Evolutionary conservation across 2,329 filamentous ascomycete species (phyloP).

Genomic region (Pestalotiopsis sp.): DNA sequence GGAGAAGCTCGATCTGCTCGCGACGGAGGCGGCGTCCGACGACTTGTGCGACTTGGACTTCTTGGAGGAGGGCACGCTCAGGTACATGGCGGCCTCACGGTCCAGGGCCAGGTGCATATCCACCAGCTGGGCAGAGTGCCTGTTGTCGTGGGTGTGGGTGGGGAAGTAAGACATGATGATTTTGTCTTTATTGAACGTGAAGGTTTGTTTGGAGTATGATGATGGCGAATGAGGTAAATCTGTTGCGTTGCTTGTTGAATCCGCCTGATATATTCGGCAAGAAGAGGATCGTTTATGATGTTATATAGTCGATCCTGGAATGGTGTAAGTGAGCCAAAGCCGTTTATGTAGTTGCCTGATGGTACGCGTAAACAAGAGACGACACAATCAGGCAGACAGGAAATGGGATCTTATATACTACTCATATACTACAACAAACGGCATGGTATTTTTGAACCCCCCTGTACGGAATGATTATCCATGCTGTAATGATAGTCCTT

Average conservation of each 20-base stretch:
- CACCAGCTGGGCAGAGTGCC: not conserved
- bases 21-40: not conserved
- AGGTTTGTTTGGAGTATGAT: not conserved
- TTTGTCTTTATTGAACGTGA: not conserved
- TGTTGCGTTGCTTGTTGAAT: not conserved
- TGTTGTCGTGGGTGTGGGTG: slow-evolving; percentile 1
- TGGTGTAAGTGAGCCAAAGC: not conserved
- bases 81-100: not conserved
- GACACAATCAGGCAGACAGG: not conserved
- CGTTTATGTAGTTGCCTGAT: not conserved
- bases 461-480: slow-evolving; percentile 20
- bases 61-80: not conserved
- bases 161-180: not conserved
- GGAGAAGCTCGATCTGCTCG: not conserved
- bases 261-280: not conserved
- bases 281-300: not conserved
- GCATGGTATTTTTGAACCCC: not conserved
- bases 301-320: not conserved
- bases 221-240: not conserved
- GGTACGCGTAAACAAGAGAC: not conserved
- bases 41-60: slow-evolving; percentile 1
- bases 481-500: slow-evolving; percentile 19
- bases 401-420: not conserved
- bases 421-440: not conserved
- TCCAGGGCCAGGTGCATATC: not conserved